Evolutionary conservation across 1,284 basidiomycete species (phyloP), one percentile per base, ranked within the genome.

Genomic region (Polyporus tsugae): DNA sequence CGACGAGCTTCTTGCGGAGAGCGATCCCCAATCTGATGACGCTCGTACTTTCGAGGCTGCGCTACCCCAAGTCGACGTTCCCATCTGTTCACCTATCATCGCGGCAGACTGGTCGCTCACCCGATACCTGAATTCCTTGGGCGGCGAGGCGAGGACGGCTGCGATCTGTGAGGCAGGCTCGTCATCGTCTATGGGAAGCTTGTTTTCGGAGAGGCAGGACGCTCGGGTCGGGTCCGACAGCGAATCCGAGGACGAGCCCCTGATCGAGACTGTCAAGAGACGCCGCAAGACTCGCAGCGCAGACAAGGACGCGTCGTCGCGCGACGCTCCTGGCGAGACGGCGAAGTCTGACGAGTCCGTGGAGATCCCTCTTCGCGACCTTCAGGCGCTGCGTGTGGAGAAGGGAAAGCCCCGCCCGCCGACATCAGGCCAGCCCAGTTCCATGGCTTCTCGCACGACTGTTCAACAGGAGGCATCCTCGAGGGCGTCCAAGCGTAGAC

Each of bases 231-330:
- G 22, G n/a, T 15, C 6, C 22, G 25, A 60, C n/a, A 17, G 22
- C 38, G 58, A 60, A 39, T 60, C 39, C n/a, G 58, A 42, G 22
- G 58, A 59, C 6, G 58, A 60, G 19, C 38, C 38, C 3, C 22
- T 60, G n/a, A 13, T 6, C 6, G 39, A 59, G n/a, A 41, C 38
- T 15, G 22, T 39, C 35, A 39, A 36, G 57, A 15, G 57, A 22
- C 58, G 19, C 22, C 58, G n/a, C 22, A 11, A n/a, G 4, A 41
- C 10, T 15, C n/a, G 38, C 39, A 42, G 15, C 33, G 7, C n/a
- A n/a, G 15, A 2, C 15, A 33, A 11, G 7, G 55, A 22, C 35
- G 33, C 19, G 4, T 19, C 46, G 17, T 9, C 19, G 13, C 33
- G 2, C 38, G 19, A n/a, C 15, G 7, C 15, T 15, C 35, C 55